Conservation (phyloP, 306 rosid species). For the Inga oerstediana region DNA sequence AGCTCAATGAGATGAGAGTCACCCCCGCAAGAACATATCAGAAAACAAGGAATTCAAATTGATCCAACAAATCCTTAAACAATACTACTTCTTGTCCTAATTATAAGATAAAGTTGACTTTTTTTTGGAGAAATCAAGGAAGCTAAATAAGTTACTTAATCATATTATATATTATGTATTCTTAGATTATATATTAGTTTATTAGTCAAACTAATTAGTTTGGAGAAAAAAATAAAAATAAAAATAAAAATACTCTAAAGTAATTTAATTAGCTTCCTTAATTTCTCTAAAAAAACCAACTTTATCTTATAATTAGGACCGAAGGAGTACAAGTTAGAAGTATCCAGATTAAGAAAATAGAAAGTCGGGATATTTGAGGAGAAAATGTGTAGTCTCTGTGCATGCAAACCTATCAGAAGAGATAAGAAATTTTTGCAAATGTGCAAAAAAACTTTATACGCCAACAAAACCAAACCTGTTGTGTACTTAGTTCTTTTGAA, state of each 20-base stretch:
- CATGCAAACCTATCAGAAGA: conserved; percentile 14
- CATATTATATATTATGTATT: no score
- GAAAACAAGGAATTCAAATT: background rate
- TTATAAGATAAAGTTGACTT: no score
- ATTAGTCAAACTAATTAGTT: no score
- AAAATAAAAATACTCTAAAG: no score
- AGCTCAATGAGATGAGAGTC: background rate
- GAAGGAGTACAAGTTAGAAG: background rate
- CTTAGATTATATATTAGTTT: no score
- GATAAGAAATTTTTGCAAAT: conserved; percentile 17
- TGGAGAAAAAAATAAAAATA: no score
- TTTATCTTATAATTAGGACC: no score
- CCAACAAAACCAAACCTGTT: conserved; percentile 52
- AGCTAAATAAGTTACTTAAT: no score
- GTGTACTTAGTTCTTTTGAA: conserved; percentile 60
- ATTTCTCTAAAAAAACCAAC: no score
- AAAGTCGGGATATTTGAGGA: conserved; percentile 1
- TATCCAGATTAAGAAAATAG: background rate
- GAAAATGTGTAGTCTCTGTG: conserved; percentile 17
- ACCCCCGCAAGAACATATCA: conserved; percentile 7
- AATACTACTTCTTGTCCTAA: background rate
- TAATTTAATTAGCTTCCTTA: no score
- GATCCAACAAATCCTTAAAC: background rate
- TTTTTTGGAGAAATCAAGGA: no score
- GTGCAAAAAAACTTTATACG: conserved; percentile 2